Conservation (phyloP, 2,329 filamentous ascomycete genomes). For the Penicillium sumatraense region DNA sequence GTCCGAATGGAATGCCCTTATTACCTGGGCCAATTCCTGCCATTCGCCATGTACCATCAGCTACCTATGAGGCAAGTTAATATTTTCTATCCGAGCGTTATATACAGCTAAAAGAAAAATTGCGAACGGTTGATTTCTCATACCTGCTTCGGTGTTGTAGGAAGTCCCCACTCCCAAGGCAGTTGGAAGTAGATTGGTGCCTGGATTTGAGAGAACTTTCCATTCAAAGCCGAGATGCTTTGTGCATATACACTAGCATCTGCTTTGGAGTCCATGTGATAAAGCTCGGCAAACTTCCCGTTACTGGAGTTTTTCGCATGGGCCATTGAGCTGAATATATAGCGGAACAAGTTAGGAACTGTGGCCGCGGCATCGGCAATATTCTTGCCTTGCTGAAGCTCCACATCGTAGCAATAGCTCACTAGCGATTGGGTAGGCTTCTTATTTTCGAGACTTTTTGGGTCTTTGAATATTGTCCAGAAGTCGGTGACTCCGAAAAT, state of each 20-base stretch:
- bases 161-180: background rate
- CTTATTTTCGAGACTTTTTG: constrained; percentile 38
- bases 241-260: constrained; percentile 31
- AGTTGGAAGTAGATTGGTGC: background rate
- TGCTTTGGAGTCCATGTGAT: constrained; percentile 56
- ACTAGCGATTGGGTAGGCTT: constrained; percentile 48
- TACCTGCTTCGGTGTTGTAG: background rate
- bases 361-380: constrained; percentile 59
- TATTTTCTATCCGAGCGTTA: background rate
- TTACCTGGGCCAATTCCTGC: background rate
- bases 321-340: constrained; percentile 59
- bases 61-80: background rate
- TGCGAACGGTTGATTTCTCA: background rate
- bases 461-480: constrained; percentile 57
- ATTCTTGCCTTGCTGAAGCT: constrained; percentile 58
- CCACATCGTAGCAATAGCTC: constrained; percentile 54
- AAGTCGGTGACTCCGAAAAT: constrained; percentile 63
- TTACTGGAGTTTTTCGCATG: constrained; percentile 53
- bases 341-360: constrained; percentile 43
- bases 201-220: background rate
- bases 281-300: constrained; percentile 54
- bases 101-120: background rate
- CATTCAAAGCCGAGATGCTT: background rate
- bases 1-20: background rate
- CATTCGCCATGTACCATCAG: background rate